Percentiles rank a stretch among this genome's conserved stretches.
These are phyloP conservation scores for Artemisia argyi DNA, from an alignment of 129 eudicot genomes.

Conservation along the genomic window DNA sequence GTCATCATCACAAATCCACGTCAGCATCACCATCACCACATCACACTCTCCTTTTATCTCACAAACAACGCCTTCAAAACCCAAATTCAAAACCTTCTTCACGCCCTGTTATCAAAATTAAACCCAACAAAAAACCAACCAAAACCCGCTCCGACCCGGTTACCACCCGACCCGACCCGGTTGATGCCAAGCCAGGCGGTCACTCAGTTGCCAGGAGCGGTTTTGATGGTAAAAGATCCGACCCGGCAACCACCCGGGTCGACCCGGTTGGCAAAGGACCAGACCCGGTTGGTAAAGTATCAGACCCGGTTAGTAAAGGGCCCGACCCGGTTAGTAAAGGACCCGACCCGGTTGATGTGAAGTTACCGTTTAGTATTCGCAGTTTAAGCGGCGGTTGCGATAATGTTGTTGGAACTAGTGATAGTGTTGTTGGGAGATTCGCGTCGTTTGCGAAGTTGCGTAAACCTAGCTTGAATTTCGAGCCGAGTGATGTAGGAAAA, in stretches of 20 bases:
- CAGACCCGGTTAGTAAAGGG: constrained; percentile 1
- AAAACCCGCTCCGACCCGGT: constrained; percentile 6
- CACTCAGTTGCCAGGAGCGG: too few species aligned
- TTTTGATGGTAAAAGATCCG: too few species aligned
- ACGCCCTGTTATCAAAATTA: too few species aligned
- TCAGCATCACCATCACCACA: too few species aligned
- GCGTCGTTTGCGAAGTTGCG: constrained; percentile 40
- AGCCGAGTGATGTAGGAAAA: constrained; percentile 27
- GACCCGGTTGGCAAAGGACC: constrained; percentile 23
- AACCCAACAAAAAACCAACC: too few species aligned
- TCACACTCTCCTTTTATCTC: too few species aligned
- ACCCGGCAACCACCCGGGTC: too few species aligned
- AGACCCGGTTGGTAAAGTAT: constrained; percentile 10
- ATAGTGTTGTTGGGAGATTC: constrained; percentile 39
- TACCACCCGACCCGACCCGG: constrained; percentile 7
- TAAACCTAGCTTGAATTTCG: constrained; percentile 41
- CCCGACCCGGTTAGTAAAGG: too few species aligned
- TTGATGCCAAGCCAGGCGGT: too few species aligned
- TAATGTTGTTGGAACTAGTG: constrained; percentile 6
- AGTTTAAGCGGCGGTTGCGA: constrained; percentile 17
- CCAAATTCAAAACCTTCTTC: too few species aligned
- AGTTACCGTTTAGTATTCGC: constrained; percentile 54
- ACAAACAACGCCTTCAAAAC: too few species aligned
- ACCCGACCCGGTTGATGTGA: constrained; percentile 8
- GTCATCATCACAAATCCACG: too few species aligned